These are phyloP conservation scores for Saraca asoca DNA, from an alignment of 331 rosid genomes.

Conservation along the genomic window DNA sequence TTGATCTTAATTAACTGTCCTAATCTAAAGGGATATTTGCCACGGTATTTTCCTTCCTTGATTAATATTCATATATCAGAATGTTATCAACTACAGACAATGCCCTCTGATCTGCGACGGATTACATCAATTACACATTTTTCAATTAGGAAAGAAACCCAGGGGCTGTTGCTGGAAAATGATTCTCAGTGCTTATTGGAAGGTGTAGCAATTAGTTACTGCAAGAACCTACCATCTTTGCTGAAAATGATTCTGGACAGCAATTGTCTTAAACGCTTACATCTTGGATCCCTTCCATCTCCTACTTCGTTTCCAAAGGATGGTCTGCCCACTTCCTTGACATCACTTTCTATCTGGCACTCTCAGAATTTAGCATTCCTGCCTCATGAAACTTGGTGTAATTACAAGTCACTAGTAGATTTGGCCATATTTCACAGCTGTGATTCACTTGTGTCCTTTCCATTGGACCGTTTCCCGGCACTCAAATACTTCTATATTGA, in stretches of 20 bases:
- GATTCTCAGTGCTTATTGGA: background rate
- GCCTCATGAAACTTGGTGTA: background rate
- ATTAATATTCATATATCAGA: background rate
- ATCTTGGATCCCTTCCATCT: background rate
- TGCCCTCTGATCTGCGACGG: background rate
- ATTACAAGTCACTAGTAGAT: background rate
- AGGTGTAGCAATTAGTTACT: background rate
- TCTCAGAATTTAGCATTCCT: conserved; percentile 2
- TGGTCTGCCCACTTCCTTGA: conserved; percentile 6
- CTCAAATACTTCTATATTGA: background rate
- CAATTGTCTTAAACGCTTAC: conserved; percentile 7
- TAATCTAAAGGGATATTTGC: conserved; percentile 1
- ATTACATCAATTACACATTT: background rate
- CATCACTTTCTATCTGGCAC: background rate
- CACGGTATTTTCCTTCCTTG: background rate
- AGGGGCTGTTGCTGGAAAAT: background rate
- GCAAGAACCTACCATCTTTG: background rate
- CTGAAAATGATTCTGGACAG: background rate
- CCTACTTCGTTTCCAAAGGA: background rate
- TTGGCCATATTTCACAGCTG: background rate
- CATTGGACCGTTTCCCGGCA: conserved; percentile 11
- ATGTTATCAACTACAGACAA: conserved; percentile 6
- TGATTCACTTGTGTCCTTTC: conserved; percentile 7
- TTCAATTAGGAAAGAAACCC: background rate
- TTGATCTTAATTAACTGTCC: background rate